Evolutionary conservation across 2,329 filamentous ascomycete species (phyloP).

Genomic region (Microsporum canis): DNA sequence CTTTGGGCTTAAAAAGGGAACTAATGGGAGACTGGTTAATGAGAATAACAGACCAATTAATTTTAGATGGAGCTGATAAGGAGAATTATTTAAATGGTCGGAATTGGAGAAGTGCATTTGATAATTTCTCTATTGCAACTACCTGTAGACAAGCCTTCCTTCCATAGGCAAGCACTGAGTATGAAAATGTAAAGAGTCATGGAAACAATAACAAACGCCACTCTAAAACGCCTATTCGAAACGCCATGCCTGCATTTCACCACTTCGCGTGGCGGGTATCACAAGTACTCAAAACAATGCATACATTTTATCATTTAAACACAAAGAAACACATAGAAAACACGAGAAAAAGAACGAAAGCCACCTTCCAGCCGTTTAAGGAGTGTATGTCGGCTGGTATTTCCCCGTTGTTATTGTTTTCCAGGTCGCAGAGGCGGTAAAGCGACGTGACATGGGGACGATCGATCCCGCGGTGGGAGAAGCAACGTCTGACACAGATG

Average conservation of each 20-base stretch:
- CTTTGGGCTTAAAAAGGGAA: neutral
- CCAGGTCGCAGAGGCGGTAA: neutral
- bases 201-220: neutral
- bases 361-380: conserved; percentile 47
- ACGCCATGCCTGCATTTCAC: neutral
- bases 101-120: neutral
- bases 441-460: neutral
- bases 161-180: neutral
- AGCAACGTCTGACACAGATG: neutral
- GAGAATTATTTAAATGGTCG: too few relatives aligned
- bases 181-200: neutral
- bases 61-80: too few relatives aligned
- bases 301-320: neutral
- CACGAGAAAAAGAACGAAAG: neutral
- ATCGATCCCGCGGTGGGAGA: neutral
- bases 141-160: neutral
- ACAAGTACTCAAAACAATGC: neutral
- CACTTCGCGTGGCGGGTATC: neutral
- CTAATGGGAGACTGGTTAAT: too few relatives aligned
- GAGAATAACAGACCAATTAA: too few relatives aligned
- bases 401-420: neutral
- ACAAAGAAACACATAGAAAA: neutral
- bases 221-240: conserved; percentile 31
- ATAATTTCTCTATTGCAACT: neutral
- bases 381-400: neutral